Conservation (phyloP, 768 basidiomycete species). For the Podaxis carcinomalis region DNA sequence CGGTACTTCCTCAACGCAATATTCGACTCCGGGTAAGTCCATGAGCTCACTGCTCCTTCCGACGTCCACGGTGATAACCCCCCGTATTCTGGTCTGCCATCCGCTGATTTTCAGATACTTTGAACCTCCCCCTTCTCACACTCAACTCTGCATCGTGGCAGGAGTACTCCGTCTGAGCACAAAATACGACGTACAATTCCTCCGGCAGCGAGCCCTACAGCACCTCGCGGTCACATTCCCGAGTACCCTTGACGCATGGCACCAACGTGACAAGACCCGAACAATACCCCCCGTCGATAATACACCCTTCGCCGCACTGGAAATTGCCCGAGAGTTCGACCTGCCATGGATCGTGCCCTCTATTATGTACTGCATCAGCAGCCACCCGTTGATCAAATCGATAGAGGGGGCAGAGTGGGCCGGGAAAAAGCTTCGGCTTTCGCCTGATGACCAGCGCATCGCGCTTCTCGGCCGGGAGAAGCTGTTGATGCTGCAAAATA, state of each 20-base stretch:
- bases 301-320: constrained; percentile 34
- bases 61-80: neutral
- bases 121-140: constrained; percentile 28
- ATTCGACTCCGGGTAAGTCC: constrained; percentile 29
- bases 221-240: constrained; percentile 35
- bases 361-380: constrained; percentile 33
- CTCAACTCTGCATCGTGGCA: constrained; percentile 25
- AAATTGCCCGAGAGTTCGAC: constrained; percentile 29
- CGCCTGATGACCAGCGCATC: constrained; percentile 23
- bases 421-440: constrained; percentile 20
- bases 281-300: constrained; percentile 34
- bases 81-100: neutral
- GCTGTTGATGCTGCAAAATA: constrained; percentile 20
- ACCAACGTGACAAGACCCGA: constrained; percentile 27
- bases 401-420: constrained; percentile 29
- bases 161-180: constrained; percentile 32
- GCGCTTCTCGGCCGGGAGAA: constrained; percentile 24
- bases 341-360: constrained; percentile 31
- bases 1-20: constrained; percentile 30
- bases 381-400: constrained; percentile 31
- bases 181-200: constrained; percentile 34
- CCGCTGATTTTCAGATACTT: constrained; percentile 22
- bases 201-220: constrained; percentile 27
- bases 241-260: constrained; percentile 27
- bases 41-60: neutral